Base-by-base conservation (phyloP, 1,284 basidiomycete species). In the Heimioporus retisporus region DNA sequence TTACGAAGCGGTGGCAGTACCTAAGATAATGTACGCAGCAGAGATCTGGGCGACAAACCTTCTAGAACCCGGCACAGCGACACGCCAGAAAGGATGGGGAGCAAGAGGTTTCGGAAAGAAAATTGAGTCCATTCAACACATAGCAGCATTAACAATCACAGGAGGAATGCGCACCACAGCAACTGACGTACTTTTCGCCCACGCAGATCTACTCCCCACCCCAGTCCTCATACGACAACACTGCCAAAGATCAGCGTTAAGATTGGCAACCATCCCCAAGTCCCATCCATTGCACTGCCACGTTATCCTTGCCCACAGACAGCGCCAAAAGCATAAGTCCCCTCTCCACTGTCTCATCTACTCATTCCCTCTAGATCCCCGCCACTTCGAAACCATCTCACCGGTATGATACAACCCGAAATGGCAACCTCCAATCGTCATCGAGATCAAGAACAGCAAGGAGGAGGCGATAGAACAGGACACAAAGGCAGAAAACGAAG, bases 181-280 rank as follows among this genome's bases (percentile, higher is more conserved):
- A 0, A 71, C 70, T 2, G 72, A 74, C 53, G 19, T 68, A 1
- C 55, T 77, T 4, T 65, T 73, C n/a, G 62, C 64, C 6, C 75
- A 77, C 53, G 67, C 72, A 3, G 31, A 68, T 50, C 51, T 75
- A 6, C 67, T 66, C 18, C 75, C 77, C 2, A 63, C 70, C 6
- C 53, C 64, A 19, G 35, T 73, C 4, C 59, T 60, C 21, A 55
- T 74, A 14, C 57, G 69, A 16, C 53, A 64, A 53, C 50, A 61
- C 75, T 67, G 66, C 23, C 55, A 61, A 43, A n/a, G 25, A 4
- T 55, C 58, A 15, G 50, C 64, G 1, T 57, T 71, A 13, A 55
- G 66, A 18, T 51, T 73, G 3, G 59, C 60, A 15, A 67, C 63
- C 0, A 57, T 72, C 48, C 69, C 61, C 2, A 6, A 25, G 4